Conservation (phyloP, 257 asterid species). For the Solanum appendiculatum region DNA sequence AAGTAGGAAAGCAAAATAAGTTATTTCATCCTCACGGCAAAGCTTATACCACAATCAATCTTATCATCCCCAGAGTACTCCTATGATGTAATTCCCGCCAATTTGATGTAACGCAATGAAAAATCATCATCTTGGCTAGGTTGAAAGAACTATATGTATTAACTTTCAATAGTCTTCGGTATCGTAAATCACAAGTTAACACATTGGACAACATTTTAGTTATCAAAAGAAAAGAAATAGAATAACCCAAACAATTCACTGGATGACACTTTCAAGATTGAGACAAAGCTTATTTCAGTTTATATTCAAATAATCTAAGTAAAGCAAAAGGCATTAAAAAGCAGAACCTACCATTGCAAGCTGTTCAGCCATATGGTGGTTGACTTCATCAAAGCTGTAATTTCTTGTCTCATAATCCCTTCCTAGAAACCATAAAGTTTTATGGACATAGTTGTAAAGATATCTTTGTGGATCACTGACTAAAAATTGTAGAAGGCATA, state of each 20-base stretch:
- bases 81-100: background rate
- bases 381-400: conserved; percentile 90
- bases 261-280: background rate
- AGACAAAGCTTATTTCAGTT: background rate
- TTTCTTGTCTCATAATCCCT: conserved; percentile 94
- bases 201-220: background rate
- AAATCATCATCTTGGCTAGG: background rate
- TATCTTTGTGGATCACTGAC: background rate
- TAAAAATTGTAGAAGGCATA: conserved; percentile 10
- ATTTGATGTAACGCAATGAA: background rate
- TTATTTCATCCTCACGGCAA: background rate
- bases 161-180: background rate
- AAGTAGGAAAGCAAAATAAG: background rate
- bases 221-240: background rate
- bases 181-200: background rate
- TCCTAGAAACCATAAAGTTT: conserved; percentile 38
- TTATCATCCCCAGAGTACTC: background rate
- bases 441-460: background rate
- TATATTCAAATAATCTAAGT: background rate
- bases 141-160: background rate
- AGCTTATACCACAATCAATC: background rate
- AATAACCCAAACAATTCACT: background rate
- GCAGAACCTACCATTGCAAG: conserved; percentile 63
- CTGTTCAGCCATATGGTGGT: conserved; percentile 78
- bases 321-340: conserved; percentile 1